Evolutionary conservation across 768 basidiomycete genomes (phyloP), one percentile per base, ranked within the genome.

Genomic region (Pluteus cervinus): DNA sequence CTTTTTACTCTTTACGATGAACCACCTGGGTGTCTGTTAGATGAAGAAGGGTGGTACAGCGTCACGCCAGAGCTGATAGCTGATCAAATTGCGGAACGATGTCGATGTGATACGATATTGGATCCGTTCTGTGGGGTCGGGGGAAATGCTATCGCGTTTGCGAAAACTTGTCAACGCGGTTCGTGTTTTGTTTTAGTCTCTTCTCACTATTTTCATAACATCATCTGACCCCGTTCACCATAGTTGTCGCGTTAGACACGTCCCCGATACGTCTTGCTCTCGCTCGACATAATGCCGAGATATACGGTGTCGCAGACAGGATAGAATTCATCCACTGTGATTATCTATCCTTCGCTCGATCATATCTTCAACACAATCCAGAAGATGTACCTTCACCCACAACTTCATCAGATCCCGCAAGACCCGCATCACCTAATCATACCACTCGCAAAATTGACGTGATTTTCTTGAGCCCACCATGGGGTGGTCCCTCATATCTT

Each of bases 111-210:
- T 43, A 82, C 81, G 3, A 69, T 96, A 42, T 68, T 94, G 24
- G 96, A 98, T 53, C 89, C 92, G 0, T 99, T 98, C 56, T 97
- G 93, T 52, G 96, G 96, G 1, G 93, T 98, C 0, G 96, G 96
- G 18, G 96, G 94, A 11, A 99, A 99, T 52, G 79, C 94, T 1
- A 98, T 99, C 40, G 90, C 92, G 3, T 97, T 99, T 59, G 96
- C 96, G 2, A 78, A 84, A 56, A 96, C 92, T 2, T 99, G 96
- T 62, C 86, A 94, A 55, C 65, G 86, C 59, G 94, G 94, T 96
- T 51, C 42, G 81, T 58, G 8, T 15, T 17, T 26, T 40, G 6
- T 29, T 30, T 26, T 24, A 16, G 24, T 24, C 5, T 21, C 12
- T n/a, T 38, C 6, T 29, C 48, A 31, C 44, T 5, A 24, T 29